Evolutionary conservation across 1,284 basidiomycete genomes (phyloP), one percentile per base, ranked within the genome.

Genomic region (Schizophyllum amplum): DNA sequence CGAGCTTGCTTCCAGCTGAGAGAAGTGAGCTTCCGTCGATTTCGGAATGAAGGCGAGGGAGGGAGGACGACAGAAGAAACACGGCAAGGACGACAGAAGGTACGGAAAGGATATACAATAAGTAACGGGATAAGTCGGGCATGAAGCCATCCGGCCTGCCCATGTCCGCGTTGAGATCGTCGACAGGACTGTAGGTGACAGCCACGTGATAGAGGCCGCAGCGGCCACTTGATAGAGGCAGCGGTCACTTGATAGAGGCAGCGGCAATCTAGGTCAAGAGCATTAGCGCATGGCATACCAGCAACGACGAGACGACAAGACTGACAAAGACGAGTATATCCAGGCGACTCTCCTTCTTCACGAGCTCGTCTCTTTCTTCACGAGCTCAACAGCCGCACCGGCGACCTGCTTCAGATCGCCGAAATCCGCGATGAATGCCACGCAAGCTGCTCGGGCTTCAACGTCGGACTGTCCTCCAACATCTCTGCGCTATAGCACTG

Each of bases 261-360:
- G 48, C 24, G 3, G 21, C 15, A 2, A 24, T 11, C 20, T 22
- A 24, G 48, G 11, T 9, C 15, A 50, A n/a, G 13, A 20, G 20
- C 9, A 11, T 4, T 20, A 50, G 20, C 15, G 11, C 3, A 24
- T 50, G 11, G 11, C 15, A 3, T n/a, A 7, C 24, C 47, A 13
- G 23, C 49, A 13, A 51, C 47, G 13, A 22, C 24, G 23, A 21
- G 6, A 33, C 42, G 23, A 15, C 13, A 21, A 24, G 3, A 50
- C 48, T 1, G 15, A 50, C 48, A 21, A 50, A 22, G 24, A 50
- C 48, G 22, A 62, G 17, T 5, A 62, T 58, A 22, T 62, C 59
- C 20, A 62, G 55, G 5, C 60, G 56, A 11, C 22, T 49, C 52
- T 62, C n/a, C n/a, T n/a, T n/a, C n/a, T n/a, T n/a, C n/a, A n/a